Percentiles rank a stretch among this genome's conserved stretches.
Conservation (phyloP, 2,329 filamentous ascomycete species). For the Aspergillus sp. region DNA sequence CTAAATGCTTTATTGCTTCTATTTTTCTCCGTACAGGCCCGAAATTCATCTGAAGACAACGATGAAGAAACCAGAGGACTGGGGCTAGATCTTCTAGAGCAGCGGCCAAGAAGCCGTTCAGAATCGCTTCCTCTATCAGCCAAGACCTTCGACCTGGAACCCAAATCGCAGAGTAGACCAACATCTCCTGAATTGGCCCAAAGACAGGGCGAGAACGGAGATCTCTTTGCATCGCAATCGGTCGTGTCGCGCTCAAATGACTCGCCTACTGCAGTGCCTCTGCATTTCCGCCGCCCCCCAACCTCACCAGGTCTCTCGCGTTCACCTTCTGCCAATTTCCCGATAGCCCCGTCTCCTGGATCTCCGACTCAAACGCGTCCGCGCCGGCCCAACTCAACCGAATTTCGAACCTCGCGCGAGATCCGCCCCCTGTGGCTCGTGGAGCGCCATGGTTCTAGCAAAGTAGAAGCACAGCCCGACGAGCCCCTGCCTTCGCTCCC, state of each 20-base stretch:
- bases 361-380: slow-evolving; percentile 48
- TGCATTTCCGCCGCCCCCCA: slow-evolving; percentile 55
- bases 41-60: slow-evolving; percentile 34
- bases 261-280: slow-evolving; percentile 56
- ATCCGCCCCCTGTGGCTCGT: slow-evolving; percentile 81
- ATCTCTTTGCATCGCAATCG: slow-evolving; percentile 24
- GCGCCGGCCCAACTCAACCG: slow-evolving; percentile 49
- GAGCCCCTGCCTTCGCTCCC: slow-evolving; percentile 52
- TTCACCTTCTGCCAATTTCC: slow-evolving; percentile 40
- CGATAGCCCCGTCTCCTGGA: slow-evolving; percentile 35
- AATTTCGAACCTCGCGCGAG: slow-evolving; percentile 60
- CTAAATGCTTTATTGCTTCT: slow-evolving; percentile 29
- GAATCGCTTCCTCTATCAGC: slow-evolving; percentile 31
- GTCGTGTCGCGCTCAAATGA: slow-evolving; percentile 31
- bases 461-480: slow-evolving; percentile 40
- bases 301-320: slow-evolving; percentile 45
- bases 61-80: slow-evolving; percentile 21
- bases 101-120: slow-evolving; percentile 36
- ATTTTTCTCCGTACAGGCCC: slow-evolving; percentile 35
- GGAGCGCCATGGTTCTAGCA: slow-evolving; percentile 57
- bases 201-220: slow-evolving; percentile 12
- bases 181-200: slow-evolving; percentile 28
- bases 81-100: slow-evolving; percentile 21
- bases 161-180: slow-evolving; percentile 36
- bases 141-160: slow-evolving; percentile 27